Conservation (phyloP, 1,284 basidiomycete species). For the Melampsora occidentalis region DNA sequence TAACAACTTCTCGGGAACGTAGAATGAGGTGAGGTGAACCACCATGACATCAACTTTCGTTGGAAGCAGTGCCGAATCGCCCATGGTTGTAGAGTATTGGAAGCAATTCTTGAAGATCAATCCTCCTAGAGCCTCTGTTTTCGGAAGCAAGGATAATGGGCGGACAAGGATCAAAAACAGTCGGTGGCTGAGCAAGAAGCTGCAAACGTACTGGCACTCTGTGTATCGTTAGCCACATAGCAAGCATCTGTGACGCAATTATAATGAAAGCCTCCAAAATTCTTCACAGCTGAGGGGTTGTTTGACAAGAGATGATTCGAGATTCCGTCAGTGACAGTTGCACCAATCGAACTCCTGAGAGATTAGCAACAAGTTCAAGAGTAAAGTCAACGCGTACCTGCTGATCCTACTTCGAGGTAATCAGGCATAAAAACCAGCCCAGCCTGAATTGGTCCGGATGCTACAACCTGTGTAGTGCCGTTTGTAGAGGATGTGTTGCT, state of each 20-base stretch:
- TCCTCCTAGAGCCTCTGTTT: background rate
- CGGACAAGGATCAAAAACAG: background rate
- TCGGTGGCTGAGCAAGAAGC: background rate
- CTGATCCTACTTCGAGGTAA: no score
- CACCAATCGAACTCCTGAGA: no score
- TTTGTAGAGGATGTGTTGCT: no score
- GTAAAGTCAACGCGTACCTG: no score
- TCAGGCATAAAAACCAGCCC: no score
- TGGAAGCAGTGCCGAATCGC: background rate
- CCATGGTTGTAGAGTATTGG: background rate
- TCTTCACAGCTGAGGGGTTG: background rate
- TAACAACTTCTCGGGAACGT: background rate
- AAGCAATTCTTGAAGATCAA: background rate
- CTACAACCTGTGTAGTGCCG: no score
- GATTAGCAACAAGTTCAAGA: no score
- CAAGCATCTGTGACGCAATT: background rate
- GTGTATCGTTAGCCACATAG: background rate
- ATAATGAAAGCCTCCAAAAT: background rate
- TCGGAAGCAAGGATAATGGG: background rate
- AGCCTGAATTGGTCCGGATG: no score
- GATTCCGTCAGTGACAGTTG: background rate
- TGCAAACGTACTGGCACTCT: background rate
- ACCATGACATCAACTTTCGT: background rate
- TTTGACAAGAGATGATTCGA: background rate
- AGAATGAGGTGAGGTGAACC: background rate